phyloP scores from a whole-genome alignment of 1,284 basidiomycete species.

The Phellopilus nigrolimitatus region DNA sequence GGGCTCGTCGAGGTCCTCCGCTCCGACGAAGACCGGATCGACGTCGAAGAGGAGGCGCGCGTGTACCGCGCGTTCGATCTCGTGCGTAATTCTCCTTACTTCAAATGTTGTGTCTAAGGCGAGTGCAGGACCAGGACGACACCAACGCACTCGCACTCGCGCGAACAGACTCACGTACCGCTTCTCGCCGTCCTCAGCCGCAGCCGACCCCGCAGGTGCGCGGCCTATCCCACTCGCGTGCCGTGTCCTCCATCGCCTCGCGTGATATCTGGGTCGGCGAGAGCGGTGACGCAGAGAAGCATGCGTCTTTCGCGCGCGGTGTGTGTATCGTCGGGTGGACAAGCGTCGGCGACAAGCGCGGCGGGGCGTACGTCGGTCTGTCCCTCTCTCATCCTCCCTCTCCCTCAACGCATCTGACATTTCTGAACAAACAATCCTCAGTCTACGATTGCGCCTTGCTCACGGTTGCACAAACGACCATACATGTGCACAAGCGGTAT shows the following conservation, averaged over 20 bases:
- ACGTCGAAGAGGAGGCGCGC: constrained; percentile 15
- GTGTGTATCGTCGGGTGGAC: constrained; percentile 66
- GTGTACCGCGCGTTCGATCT: constrained; percentile 13
- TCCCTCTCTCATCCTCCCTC: too few species aligned
- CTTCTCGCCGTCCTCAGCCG: constrained; percentile 11
- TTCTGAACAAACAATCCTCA: too few species aligned
- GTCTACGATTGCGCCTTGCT: constrained; percentile 17
- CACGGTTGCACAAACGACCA: constrained; percentile 42
- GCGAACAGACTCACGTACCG: constrained; percentile 19
- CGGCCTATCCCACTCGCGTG: constrained; percentile 30
- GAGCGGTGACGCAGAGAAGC: constrained; percentile 48
- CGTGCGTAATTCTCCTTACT: background rate
- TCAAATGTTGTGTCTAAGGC: background rate
- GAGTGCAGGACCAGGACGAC: constrained; percentile 10
- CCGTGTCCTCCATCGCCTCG: constrained; percentile 57
- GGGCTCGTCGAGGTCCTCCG: constrained; percentile 15
- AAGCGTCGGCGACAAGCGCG: constrained; percentile 55
- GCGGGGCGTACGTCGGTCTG: constrained; percentile 60
- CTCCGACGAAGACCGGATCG: constrained; percentile 17
- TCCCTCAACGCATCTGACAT: too few species aligned
- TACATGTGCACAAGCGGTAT: constrained; percentile 68
- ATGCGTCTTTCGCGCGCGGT: constrained; percentile 51
- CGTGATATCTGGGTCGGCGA: constrained; percentile 59
- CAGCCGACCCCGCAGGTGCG: constrained; percentile 23
- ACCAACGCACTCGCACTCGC: background rate